Evolutionary conservation across 108 stramenopile genomes (phyloP).

Genomic region (Skeletonema potamos): DNA sequence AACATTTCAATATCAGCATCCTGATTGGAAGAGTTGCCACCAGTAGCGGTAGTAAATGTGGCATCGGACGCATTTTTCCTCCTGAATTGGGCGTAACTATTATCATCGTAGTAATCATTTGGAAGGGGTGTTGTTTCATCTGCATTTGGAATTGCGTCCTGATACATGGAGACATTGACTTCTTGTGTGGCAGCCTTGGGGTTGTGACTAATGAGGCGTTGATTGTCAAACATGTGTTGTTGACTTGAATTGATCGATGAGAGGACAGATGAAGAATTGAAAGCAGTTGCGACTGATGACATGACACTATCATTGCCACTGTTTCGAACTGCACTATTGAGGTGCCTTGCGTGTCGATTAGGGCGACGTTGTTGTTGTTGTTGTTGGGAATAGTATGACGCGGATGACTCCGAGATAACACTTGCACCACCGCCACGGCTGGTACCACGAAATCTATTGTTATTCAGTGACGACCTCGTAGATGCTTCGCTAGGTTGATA

Average conservation of each 20-base stretch:
- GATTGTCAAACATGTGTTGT: background rate
- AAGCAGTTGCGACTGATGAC: background rate
- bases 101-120: constrained; percentile 1
- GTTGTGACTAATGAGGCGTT: constrained; percentile 2
- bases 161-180: constrained; percentile 4
- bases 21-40: background rate
- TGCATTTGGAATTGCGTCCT: background rate
- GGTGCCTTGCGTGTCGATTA: background rate
- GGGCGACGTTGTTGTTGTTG: background rate
- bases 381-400: background rate
- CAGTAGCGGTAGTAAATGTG: background rate
- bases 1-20: background rate
- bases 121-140: constrained; percentile 1
- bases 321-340: background rate
- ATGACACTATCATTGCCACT: background rate
- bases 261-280: background rate
- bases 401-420: background rate
- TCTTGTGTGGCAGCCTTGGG: constrained; percentile 9
- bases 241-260: background rate
- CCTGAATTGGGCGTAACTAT: background rate
- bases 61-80: background rate
- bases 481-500: background rate
- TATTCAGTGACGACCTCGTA: background rate
- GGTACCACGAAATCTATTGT: background rate
- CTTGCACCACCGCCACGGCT: background rate